phyloP scores from a whole-genome alignment of 129 eudicot species.

The Artemisia annua region DNA sequence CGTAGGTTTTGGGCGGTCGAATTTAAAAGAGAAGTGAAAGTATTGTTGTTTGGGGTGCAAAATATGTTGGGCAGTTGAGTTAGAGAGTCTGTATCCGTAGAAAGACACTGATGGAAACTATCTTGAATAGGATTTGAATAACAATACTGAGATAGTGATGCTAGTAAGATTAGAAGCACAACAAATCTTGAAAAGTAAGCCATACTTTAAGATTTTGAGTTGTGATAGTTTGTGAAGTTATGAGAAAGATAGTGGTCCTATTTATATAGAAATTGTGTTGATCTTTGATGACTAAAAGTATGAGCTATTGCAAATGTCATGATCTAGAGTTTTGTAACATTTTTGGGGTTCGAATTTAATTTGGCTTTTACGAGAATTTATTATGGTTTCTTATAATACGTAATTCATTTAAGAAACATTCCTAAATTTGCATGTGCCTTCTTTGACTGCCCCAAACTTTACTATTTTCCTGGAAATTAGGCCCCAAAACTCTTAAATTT shows the following conservation, averaged over 20 bases:
- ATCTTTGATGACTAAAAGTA: slow-evolving; percentile 31
- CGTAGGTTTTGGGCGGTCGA: slow-evolving; percentile 69
- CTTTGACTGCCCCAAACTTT: slow-evolving; percentile 25
- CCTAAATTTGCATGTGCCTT: slow-evolving; percentile 9
- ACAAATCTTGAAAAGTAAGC: slow-evolving; percentile 22
- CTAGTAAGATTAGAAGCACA: slow-evolving; percentile 14
- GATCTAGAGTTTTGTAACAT: slow-evolving; percentile 10
- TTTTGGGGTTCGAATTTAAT: slow-evolving; percentile 15
- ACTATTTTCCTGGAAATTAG: background rate
- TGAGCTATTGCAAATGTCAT: slow-evolving; percentile 44
- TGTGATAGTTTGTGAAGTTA: slow-evolving; percentile 27
- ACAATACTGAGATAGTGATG: slow-evolving; percentile 20
- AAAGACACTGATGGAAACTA: slow-evolving; percentile 35
- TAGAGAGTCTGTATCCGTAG: slow-evolving; percentile 9
- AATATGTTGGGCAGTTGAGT: slow-evolving; percentile 41
- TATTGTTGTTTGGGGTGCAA: slow-evolving; percentile 43
- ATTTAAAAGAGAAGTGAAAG: slow-evolving; percentile 49
- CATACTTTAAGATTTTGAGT: slow-evolving; percentile 18
- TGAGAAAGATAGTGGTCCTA: slow-evolving; percentile 16
- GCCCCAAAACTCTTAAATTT: slow-evolving; percentile 7
- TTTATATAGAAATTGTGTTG: slow-evolving; percentile 29
- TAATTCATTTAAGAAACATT: slow-evolving; percentile 17
- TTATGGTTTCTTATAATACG: background rate
- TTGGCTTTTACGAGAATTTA: slow-evolving; percentile 7
- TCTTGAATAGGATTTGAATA: slow-evolving; percentile 40